phyloP scores from a whole-genome alignment of 116 monocot genomes.

The Iris pallida region DNA sequence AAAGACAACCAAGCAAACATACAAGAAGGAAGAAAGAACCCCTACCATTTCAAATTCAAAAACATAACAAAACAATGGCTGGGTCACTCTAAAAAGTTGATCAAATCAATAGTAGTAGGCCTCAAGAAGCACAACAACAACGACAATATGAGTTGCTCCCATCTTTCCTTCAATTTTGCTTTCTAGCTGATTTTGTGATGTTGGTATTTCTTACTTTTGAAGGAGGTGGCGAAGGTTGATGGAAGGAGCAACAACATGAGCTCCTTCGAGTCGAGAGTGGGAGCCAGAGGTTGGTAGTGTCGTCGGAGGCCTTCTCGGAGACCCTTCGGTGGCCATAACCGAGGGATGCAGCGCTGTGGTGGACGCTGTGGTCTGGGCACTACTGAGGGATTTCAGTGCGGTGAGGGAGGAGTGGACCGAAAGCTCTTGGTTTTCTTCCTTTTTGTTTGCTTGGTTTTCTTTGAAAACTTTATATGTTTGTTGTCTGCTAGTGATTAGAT shows the following conservation, averaged over 20 bases:
- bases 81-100: conserved; percentile 77
- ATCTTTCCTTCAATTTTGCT: background rate
- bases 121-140: conserved; percentile 46
- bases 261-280: conserved; percentile 31
- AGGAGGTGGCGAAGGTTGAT: conserved; percentile 18
- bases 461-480: too few species aligned
- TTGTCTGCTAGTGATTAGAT: too few species aligned
- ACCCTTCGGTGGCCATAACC: conserved; percentile 17
- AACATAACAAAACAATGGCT: too few species aligned
- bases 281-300: conserved; percentile 16
- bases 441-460: too few species aligned
- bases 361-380: conserved; percentile 58
- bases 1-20: too few species aligned
- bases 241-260: conserved; percentile 13
- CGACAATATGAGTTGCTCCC: conserved; percentile 12
- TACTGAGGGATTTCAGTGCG: conserved; percentile 55
- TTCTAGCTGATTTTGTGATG: background rate
- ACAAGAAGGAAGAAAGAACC: too few species aligned
- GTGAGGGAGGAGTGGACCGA: conserved; percentile 78
- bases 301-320: conserved; percentile 45
- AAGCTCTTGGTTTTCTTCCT: too few species aligned
- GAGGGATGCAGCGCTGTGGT: conserved; percentile 51
- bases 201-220: conserved; percentile 9
- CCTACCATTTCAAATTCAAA: too few species aligned
- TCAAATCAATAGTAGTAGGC: conserved; percentile 40